Evolutionary conservation across 106 monocot species (phyloP).

Genomic region (Amphibolis antarctica): DNA sequence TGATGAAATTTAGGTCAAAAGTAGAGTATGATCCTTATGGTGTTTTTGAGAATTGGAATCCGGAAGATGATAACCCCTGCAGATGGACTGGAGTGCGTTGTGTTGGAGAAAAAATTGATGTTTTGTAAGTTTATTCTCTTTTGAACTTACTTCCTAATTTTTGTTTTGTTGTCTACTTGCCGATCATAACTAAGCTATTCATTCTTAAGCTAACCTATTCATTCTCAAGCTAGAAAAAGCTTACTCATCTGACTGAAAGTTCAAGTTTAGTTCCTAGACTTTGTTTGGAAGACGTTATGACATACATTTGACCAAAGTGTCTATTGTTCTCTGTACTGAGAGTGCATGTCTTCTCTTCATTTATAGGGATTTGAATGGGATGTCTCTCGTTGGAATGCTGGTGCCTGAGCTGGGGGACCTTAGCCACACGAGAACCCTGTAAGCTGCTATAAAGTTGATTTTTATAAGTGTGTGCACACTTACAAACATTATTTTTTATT

Average conservation of each 20-base stretch:
- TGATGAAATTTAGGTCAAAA: slow-evolving; percentile 44
- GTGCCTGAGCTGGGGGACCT: slow-evolving; percentile 58
- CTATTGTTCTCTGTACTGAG: neutral
- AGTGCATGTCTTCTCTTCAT: neutral
- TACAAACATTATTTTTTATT: neutral
- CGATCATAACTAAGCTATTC: neutral
- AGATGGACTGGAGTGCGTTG: slow-evolving; percentile 57
- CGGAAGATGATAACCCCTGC: slow-evolving; percentile 34
- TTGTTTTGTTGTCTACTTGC: neutral
- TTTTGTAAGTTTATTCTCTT: slow-evolving; percentile 48
- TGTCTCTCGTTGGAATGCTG: slow-evolving; percentile 39
- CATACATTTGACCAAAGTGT: neutral
- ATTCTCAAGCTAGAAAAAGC: too few species aligned
- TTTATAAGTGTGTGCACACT: neutral
- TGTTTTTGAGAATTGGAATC: slow-evolving; percentile 43
- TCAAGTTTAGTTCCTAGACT: too few species aligned
- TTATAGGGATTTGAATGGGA: slow-evolving; percentile 38
- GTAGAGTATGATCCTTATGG: slow-evolving; percentile 53
- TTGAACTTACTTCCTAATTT: neutral
- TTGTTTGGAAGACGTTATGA: too few species aligned
- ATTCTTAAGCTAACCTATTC: neutral
- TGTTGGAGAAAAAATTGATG: slow-evolving; percentile 46
- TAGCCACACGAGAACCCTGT: slow-evolving; percentile 47
- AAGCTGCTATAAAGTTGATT: slow-evolving; percentile 10
- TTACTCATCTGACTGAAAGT: too few species aligned